Evolutionary conservation across 2,329 filamentous ascomycete genomes (phyloP).

Genomic region (Dactylellina cionopaga): DNA sequence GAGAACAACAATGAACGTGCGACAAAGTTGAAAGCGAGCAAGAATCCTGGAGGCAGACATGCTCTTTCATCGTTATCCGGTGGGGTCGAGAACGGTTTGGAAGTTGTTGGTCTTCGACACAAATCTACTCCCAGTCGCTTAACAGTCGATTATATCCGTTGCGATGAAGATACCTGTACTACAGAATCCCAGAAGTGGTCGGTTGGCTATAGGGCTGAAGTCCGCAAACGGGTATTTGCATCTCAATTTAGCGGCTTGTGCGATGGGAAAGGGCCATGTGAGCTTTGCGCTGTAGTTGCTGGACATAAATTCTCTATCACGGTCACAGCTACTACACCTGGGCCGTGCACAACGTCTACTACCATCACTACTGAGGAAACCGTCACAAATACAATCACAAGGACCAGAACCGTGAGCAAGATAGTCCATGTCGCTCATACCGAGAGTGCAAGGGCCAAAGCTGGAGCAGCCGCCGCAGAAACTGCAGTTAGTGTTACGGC

Average conservation of each 20-base stretch:
- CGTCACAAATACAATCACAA: constrained; percentile 17
- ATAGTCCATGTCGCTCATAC: neutral
- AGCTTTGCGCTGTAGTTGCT: constrained; percentile 15
- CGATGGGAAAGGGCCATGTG: constrained; percentile 16
- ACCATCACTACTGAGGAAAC: constrained; percentile 13
- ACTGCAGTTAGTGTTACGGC: no score
- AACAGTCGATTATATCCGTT: constrained; percentile 9
- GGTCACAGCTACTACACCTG: neutral
- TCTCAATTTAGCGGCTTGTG: constrained; percentile 25
- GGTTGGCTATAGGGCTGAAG: constrained; percentile 19
- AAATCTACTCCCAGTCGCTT: neutral
- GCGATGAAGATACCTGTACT: constrained; percentile 14
- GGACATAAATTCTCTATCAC: constrained; percentile 12
- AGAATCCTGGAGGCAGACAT: neutral
- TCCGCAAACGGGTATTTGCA: constrained; percentile 7
- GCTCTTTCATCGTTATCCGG: neutral
- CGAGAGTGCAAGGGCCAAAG: neutral
- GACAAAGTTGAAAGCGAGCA: neutral
- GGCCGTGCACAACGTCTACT: constrained; percentile 7
- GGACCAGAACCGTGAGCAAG: neutral
- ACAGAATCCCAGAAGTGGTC: constrained; percentile 28
- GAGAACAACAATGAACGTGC: constrained; percentile 4
- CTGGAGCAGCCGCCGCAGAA: no score
- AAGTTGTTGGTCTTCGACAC: neutral
- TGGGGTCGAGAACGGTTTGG: neutral